Evolutionary conservation across 2,329 filamentous ascomycete species (phyloP), one percentile per base, ranked within the genome.

Genomic region (Fusarium dimerum): DNA sequence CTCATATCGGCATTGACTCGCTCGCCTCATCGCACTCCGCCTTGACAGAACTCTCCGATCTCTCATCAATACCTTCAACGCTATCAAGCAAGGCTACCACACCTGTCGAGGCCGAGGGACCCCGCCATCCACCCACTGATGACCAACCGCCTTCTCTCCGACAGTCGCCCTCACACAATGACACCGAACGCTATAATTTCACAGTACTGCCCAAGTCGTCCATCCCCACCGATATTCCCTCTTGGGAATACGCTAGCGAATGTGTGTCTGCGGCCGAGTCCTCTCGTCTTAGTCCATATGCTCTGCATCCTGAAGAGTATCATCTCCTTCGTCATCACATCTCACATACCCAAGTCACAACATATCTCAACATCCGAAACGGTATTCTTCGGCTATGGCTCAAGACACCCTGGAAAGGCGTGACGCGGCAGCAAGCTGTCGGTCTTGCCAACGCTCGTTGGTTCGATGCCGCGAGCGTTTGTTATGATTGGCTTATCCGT

Each of bases 331-430:
- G 90, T 56, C 81, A 89, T 56, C 87, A 95, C 64, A 85, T 99
- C 62, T 96, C 88, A 66, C 87, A 90, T 64, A 81, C 87, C 32
- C 94, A 99, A 72, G 91, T 97, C 60, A 97, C 93, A 3, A 90
- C 91, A 12, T 99, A 99, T 73, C 78, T 99, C 48, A 97, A 97
- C 69, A 94, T 99, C 56, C 84, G 94, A 62, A 99, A 99, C 70
- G 90, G 91, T 15, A 96, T 99, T 53, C 76, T 99, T 48, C 83
- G 94, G 50, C 74, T 97, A 40, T 99, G 94, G 94, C 82, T 89
- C 36, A 84, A 87, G 61, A 96, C 95, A 66, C 91, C 94, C 8
- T 84, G 92, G 68, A 84, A 92, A 40, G 85, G 85, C 55, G 89
- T 99, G 12, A 89, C 88, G 26, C 81, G 87, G 44, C 86, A 92